Percentiles rank a stretch among this genome's conserved stretches.
Evolutionary conservation across 495 filamentous ascomycete species (phyloP).

Genomic region (Filosporella fistucella): DNA sequence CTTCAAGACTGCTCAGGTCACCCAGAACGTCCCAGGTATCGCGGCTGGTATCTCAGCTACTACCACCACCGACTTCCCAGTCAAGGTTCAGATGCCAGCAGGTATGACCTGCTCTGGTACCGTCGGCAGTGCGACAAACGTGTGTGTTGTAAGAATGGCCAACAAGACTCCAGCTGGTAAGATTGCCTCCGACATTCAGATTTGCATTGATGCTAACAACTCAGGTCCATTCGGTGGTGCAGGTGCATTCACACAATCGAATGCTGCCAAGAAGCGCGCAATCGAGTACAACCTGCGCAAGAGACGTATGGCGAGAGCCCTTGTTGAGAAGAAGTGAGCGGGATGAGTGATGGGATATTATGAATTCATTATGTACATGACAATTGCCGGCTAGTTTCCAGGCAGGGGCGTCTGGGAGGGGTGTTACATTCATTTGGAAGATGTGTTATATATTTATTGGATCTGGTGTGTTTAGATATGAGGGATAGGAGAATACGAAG

Average conservation of each 20-base stretch:
- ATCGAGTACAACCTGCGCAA: slow-evolving; percentile 34
- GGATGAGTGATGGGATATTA: too few species aligned
- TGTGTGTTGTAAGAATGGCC: slow-evolving; percentile 49
- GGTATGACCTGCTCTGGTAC: slow-evolving; percentile 46
- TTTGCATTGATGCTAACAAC: too few species aligned
- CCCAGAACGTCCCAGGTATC: slow-evolving; percentile 10
- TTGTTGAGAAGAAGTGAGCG: too few species aligned
- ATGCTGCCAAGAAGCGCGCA: slow-evolving; percentile 36
- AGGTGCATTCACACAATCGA: slow-evolving; percentile 37
- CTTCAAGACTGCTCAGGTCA: slow-evolving; percentile 1
- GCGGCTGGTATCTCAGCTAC: neutral
- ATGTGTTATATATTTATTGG: too few species aligned
- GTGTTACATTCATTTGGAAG: too few species aligned
- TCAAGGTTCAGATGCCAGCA: slow-evolving; percentile 40
- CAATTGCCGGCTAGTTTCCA: too few species aligned
- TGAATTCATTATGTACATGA: too few species aligned
- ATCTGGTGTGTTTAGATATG: too few species aligned
- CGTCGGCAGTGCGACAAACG: slow-evolving; percentile 43
- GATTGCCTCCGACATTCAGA: too few species aligned
- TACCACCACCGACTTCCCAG: neutral
- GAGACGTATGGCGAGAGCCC: slow-evolving; percentile 15
- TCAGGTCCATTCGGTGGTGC: slow-evolving; percentile 52
- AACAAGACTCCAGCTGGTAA: slow-evolving; percentile 24
- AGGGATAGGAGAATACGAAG: too few species aligned
- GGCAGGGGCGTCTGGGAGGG: too few species aligned